A percentile compares a stretch with the other conserved stretches of the same genome.
These are phyloP conservation scores for Lactifluus echinatus DNA, from an alignment of 768 basidiomycete species.

Conservation along the genomic window DNA sequence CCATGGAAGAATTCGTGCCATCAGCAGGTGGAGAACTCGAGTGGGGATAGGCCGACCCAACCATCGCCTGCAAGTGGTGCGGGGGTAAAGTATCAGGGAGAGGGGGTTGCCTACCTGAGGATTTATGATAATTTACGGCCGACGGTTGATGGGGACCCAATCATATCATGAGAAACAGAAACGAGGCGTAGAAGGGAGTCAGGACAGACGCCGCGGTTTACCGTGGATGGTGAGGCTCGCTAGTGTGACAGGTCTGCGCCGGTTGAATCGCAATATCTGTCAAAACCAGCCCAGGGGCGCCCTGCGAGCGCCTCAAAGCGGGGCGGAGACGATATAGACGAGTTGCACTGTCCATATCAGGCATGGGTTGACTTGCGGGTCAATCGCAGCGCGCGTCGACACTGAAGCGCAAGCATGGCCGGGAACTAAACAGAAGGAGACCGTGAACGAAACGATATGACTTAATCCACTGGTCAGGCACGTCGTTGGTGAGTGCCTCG, in stretches of 20 bases:
- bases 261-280: background rate
- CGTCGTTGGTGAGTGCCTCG: too few relatives aligned
- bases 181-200: background rate
- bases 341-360: too few relatives aligned
- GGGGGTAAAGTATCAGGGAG: background rate
- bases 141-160: background rate
- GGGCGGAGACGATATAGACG: too few relatives aligned
- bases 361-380: background rate
- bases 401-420: too few relatives aligned
- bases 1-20: background rate
- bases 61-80: constrained; percentile 17
- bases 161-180: background rate
- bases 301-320: background rate
- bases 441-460: too few relatives aligned
- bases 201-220: background rate
- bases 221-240: background rate
- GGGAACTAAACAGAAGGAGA: too few relatives aligned
- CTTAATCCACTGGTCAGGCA: too few relatives aligned
- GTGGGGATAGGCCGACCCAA: background rate
- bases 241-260: background rate
- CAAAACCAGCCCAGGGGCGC: background rate
- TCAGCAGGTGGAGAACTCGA: background rate
- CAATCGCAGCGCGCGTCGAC: too few relatives aligned
- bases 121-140: background rate
- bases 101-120: background rate